A percentile compares a stretch with the other conserved stretches of the same genome.
phyloP scores from a whole-genome alignment of 1,284 basidiomycete species.

The Rhodotorula sp. region DNA sequence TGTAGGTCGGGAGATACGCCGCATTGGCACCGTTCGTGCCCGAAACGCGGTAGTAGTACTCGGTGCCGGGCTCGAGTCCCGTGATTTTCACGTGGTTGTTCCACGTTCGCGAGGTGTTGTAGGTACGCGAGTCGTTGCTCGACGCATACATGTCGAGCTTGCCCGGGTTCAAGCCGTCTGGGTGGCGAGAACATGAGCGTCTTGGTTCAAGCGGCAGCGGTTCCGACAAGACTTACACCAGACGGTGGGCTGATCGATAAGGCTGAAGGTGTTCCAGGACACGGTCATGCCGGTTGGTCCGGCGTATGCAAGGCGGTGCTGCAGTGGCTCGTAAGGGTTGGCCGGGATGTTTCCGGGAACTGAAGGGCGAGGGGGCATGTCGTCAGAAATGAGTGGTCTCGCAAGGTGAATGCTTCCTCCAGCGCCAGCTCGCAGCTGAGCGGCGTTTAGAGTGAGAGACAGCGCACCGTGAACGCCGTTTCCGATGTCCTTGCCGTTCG shows the following conservation, averaged over 20 bases:
- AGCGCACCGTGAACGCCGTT: conserved; percentile 29
- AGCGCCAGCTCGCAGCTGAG: too few relatives aligned
- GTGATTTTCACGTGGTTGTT: conserved; percentile 39
- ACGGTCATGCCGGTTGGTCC: conserved; percentile 34
- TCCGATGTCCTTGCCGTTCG: conserved; percentile 15
- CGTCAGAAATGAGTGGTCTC: too few relatives aligned
- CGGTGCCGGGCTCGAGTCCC: conserved; percentile 31
- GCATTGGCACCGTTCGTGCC: conserved; percentile 29
- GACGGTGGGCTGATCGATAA: conserved; percentile 24
- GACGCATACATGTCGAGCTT: conserved; percentile 22
- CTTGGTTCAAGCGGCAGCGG: too few relatives aligned
- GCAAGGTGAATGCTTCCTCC: too few relatives aligned
- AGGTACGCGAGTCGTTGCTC: conserved; percentile 25
- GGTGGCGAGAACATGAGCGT: neutral
- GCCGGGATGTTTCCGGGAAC: conserved; percentile 30
- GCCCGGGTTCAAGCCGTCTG: conserved; percentile 23
- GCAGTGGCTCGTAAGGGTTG: conserved; percentile 30
- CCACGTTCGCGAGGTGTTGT: conserved; percentile 37
- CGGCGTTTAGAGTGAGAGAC: too few relatives aligned
- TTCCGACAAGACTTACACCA: neutral
- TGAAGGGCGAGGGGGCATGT: neutral
- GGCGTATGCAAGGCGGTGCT: conserved; percentile 37
- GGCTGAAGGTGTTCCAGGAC: conserved; percentile 26
- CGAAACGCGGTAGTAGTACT: conserved; percentile 19
- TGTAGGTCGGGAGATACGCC: conserved; percentile 31